Percentiles rank a stretch among this genome's conserved stretches.
Evolutionary conservation across 805 yeast genomes (phyloP).

Genomic region (Teunomyces aglyptinius): DNA sequence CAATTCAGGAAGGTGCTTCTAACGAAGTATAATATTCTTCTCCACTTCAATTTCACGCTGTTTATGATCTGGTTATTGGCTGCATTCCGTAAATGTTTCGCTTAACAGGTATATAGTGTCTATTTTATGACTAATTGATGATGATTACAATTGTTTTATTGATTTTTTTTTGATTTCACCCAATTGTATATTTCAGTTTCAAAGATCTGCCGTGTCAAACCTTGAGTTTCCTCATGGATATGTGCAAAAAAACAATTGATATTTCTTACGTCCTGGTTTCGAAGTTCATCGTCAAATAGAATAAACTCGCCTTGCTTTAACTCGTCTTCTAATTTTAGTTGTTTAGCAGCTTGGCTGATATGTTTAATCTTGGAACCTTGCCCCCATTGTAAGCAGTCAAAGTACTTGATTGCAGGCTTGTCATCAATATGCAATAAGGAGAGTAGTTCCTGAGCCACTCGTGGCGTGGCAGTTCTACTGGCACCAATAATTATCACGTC

Average conservation of each 20-base stretch:
- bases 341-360: slow-evolving; percentile 47
- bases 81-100: background rate
- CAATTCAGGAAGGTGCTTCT: slow-evolving; percentile 32
- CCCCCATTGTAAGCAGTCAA: slow-evolving; percentile 69
- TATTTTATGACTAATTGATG: background rate
- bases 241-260: slow-evolving; percentile 71
- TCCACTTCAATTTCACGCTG: slow-evolving; percentile 17
- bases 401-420: slow-evolving; percentile 49
- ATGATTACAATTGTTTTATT: background rate
- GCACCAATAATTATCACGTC: slow-evolving; percentile 63
- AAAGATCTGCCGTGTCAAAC: slow-evolving; percentile 57
- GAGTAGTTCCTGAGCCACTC: slow-evolving; percentile 67
- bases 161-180: slow-evolving; percentile 11
- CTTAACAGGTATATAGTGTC: background rate
- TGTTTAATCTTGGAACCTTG: slow-evolving; percentile 59
- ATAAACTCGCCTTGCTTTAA: slow-evolving; percentile 42
- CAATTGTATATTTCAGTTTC: slow-evolving; percentile 42
- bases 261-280: slow-evolving; percentile 72
- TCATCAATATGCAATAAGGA: slow-evolving; percentile 50
- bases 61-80: slow-evolving; percentile 7
- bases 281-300: slow-evolving; percentile 73
- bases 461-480: slow-evolving; percentile 75
- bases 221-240: slow-evolving; percentile 54
- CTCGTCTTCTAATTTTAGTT: slow-evolving; percentile 47
- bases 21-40: slow-evolving; percentile 16